Conservation (phyloP, 805 yeast genomes). For the Candida sphagnicola region DNA sequence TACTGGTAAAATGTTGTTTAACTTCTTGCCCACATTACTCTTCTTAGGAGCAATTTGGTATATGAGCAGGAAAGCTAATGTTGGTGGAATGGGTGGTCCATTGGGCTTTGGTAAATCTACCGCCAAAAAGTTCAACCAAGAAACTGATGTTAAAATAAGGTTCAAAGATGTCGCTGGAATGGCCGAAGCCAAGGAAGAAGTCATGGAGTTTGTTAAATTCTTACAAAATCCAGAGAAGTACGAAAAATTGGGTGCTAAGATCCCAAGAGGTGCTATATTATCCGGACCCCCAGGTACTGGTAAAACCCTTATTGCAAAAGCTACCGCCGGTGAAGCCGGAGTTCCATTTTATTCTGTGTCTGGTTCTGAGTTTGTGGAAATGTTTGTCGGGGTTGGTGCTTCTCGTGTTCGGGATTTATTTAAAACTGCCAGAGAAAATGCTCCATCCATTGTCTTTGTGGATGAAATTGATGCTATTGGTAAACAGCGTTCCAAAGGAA, state of each 20-base stretch:
- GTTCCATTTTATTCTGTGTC: slow-evolving; percentile 95
- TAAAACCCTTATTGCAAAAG: slow-evolving; percentile 93
- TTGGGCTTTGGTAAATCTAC: slow-evolving; percentile 84
- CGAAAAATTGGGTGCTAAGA: slow-evolving; percentile 91
- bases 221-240: slow-evolving; percentile 86
- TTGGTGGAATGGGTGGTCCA: slow-evolving; percentile 79
- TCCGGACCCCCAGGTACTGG: slow-evolving; percentile 99
- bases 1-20: slow-evolving; percentile 56
- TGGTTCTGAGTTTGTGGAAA: slow-evolving; percentile 96
- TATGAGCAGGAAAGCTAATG: slow-evolving; percentile 66
- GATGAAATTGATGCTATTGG: slow-evolving; percentile 99
- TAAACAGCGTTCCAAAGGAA: slow-evolving; percentile 76
- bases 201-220: slow-evolving; percentile 95
- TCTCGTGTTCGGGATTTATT: slow-evolving; percentile 95
- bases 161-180: slow-evolving; percentile 97
- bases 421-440: slow-evolving; percentile 85
- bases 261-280: slow-evolving; percentile 95
- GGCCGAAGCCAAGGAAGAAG: slow-evolving; percentile 94
- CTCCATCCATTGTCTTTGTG: slow-evolving; percentile 94
- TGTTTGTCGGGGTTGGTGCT: slow-evolving; percentile 99
- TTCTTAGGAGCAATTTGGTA: slow-evolving; percentile 87
- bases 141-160: slow-evolving; percentile 81
- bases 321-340: slow-evolving; percentile 99
- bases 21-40: slow-evolving; percentile 83
- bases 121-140: slow-evolving; percentile 88